Conservation (phyloP, 164 flowering plant genomes). For the Aristolochia contorta region DNA sequence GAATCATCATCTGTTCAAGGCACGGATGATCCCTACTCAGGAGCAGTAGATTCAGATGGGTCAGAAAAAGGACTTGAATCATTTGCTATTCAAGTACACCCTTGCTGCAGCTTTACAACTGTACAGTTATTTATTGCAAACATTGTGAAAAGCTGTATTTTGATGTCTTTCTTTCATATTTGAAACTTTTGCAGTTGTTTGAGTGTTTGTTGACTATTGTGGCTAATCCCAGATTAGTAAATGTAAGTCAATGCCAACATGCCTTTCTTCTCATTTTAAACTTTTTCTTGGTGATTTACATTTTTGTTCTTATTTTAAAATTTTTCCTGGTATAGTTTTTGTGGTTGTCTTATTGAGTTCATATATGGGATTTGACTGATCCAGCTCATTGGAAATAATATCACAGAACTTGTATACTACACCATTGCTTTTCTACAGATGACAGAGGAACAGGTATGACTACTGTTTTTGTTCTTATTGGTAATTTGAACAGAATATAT, state of each 20-base stretch:
- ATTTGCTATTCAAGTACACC: conserved; percentile 72
- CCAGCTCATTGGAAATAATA: conserved; percentile 51
- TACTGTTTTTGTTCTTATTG: not conserved
- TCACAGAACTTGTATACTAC: conserved; percentile 68
- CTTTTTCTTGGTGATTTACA: not conserved
- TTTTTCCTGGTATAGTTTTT: not conserved
- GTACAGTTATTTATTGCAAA: not conserved
- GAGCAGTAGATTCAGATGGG: conserved; percentile 93
- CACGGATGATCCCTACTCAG: conserved; percentile 53
- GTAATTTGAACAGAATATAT: too few species aligned
- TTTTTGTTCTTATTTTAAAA: not conserved
- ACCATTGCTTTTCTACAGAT: conserved; percentile 80
- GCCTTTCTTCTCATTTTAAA: not conserved
- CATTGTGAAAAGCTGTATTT: not conserved
- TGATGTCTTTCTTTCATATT: not conserved
- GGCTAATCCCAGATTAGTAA: conserved; percentile 47
- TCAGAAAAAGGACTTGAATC: conserved; percentile 78
- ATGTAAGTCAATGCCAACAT: conserved; percentile 30
- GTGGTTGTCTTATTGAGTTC: not conserved
- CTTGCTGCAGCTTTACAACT: not conserved
- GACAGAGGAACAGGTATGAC: conserved; percentile 79
- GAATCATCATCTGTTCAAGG: conserved; percentile 60
- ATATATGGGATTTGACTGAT: conserved; percentile 7
- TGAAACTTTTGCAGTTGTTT: conserved; percentile 46
- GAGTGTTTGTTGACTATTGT: conserved; percentile 77